These are phyloP conservation scores for Mucor racemosus DNA, from an alignment of 371 early-diverging fungal genomes.

Conservation along the genomic window DNA sequence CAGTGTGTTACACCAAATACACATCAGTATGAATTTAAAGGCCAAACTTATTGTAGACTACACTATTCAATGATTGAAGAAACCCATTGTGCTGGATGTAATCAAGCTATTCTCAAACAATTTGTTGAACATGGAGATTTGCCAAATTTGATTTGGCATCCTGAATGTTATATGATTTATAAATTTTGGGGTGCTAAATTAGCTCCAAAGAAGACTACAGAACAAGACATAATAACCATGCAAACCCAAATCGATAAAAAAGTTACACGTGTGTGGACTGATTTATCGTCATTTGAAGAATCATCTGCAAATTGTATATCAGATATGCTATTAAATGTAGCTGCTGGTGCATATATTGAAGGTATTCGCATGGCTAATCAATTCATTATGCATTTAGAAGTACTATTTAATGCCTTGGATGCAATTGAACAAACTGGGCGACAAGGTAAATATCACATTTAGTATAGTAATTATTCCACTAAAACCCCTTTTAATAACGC, in stretches of 20 bases:
- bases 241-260: conserved; percentile 70
- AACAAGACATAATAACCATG: conserved; percentile 35
- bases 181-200: conserved; percentile 83
- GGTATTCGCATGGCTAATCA: conserved; percentile 87
- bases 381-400: conserved; percentile 91
- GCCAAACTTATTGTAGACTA: conserved; percentile 85
- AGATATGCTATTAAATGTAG: conserved; percentile 93
- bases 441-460: neutral
- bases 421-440: conserved; percentile 8
- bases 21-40: conserved; percentile 86
- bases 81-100: conserved; percentile 92
- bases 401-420: conserved; percentile 87
- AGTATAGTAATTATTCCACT: neutral
- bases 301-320: conserved; percentile 96
- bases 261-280: conserved; percentile 87
- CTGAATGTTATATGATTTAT: conserved; percentile 96
- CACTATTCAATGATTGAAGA: conserved; percentile 89
- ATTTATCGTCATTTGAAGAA: conserved; percentile 93
- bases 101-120: conserved; percentile 89
- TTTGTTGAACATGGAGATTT: conserved; percentile 86
- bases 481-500: neutral
- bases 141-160: conserved; percentile 91
- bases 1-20: conserved; percentile 26
- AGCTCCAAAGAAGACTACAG: conserved; percentile 22
- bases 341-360: conserved; percentile 79